Conservation (phyloP, 768 basidiomycete species). For the Mycena galopus region DNA sequence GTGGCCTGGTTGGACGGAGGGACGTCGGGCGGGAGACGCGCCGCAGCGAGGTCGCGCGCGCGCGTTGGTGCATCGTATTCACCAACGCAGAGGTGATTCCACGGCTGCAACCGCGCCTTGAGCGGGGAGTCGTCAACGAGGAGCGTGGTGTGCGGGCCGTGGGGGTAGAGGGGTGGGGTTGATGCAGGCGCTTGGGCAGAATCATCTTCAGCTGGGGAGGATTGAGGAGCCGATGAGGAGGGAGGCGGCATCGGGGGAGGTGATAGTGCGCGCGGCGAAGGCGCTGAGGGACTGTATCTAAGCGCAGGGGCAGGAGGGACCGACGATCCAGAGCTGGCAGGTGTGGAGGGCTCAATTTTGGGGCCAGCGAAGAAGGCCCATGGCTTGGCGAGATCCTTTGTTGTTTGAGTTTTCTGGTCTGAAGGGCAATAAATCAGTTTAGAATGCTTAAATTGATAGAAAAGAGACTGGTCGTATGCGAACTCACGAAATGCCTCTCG, state of each 20-base stretch:
- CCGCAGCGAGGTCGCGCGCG: conserved; percentile 25
- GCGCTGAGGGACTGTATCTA: background rate
- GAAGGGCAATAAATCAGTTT: background rate
- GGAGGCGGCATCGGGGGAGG: conserved; percentile 5
- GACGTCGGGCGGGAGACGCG: conserved; percentile 10
- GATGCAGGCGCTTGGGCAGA: background rate
- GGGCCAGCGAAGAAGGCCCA: conserved; percentile 57
- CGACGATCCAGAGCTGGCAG: background rate
- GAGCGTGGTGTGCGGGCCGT: conserved; percentile 29
- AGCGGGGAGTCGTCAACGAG: conserved; percentile 66
- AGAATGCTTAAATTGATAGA: background rate
- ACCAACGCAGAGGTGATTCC: conserved; percentile 82
- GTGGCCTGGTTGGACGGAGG: background rate
- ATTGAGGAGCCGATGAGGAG: background rate
- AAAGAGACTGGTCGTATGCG: background rate
- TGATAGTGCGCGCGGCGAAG: background rate
- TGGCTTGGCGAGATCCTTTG: conserved; percentile 80
- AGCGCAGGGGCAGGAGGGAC: background rate
- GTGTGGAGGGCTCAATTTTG: background rate
- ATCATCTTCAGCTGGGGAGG: background rate
- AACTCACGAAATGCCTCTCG: conserved; percentile 75
- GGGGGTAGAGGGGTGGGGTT: background rate
- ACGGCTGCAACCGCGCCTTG: conserved; percentile 77
- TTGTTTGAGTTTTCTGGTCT: conserved; percentile 67
- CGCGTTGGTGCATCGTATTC: conserved; percentile 71